phyloP scores from a whole-genome alignment of 2,329 filamentous ascomycete genomes.

The Stachybotrys elegans region DNA sequence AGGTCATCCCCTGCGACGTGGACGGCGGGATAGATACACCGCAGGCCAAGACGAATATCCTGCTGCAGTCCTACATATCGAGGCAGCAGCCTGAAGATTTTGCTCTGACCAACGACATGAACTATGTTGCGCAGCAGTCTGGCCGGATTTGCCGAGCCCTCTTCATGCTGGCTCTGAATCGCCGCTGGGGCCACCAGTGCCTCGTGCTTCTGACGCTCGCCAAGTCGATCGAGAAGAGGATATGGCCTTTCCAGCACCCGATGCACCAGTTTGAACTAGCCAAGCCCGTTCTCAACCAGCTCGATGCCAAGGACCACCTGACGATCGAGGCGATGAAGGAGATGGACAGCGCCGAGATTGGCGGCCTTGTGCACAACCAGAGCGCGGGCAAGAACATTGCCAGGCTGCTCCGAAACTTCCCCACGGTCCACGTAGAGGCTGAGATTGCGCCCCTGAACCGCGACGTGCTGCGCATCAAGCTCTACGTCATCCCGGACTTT shows the following conservation, averaged over 20 bases:
- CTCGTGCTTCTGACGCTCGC: conserved; percentile 84
- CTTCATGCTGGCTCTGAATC: conserved; percentile 96
- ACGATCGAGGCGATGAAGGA: conserved; percentile 83
- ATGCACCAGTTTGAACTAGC: conserved; percentile 93
- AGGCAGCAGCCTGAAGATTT: conserved; percentile 86
- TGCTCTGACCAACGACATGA: conserved; percentile 83
- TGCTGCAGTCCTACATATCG: conserved; percentile 92
- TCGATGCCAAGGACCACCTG: conserved; percentile 73
- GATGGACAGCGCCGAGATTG: conserved; percentile 90
- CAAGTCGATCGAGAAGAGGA: conserved; percentile 93
- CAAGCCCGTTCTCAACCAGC: conserved; percentile 72
- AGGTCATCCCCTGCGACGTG: conserved; percentile 72
- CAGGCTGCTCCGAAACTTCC: conserved; percentile 83
- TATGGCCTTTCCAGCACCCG: conserved; percentile 94
- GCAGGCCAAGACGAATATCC: conserved; percentile 91
- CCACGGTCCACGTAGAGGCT: conserved; percentile 82
- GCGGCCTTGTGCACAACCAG: conserved; percentile 83
- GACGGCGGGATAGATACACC: conserved; percentile 65
- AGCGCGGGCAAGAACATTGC: conserved; percentile 78
- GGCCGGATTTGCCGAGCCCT: conserved; percentile 89
- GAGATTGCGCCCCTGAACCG: conserved; percentile 95
- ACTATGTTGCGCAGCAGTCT: conserved; percentile 93
- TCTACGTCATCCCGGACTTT: conserved; percentile 85
- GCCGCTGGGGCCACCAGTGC: conserved; percentile 94
- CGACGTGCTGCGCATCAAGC: conserved; percentile 86